Base-by-base conservation (phyloP, 768 basidiomycete genomes). In the Mycena capillaripes region DNA sequence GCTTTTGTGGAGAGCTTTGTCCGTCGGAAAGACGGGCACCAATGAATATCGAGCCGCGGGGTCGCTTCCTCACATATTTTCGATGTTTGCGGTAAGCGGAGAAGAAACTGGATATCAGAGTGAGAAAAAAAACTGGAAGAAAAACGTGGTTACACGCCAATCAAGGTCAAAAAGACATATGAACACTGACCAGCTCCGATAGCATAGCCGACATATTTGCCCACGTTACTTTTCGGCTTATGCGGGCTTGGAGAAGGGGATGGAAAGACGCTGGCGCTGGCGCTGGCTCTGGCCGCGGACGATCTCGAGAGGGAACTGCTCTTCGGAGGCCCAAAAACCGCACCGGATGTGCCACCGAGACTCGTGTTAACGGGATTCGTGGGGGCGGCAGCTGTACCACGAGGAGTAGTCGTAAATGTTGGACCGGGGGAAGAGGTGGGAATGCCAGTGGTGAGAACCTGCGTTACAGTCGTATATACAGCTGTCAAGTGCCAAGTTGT, bases 1-100 rank as follows among this genome's bases (percentile, higher is more conserved):
- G 67, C 46, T 71, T 72, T 68, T 40, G 70, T 3, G 70, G 62
- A 8, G 66, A 55, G 25, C 32, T 71, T 63, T 69, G 56, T n/a
- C 70, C 67, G 42, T 40, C 62, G 16, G 73, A 75, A 30, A 75
- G 56, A 16, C 38, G n/a, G 30, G 30, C 40, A 29, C 70, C 70
- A 38, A 62, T 66, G 48, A 75, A 75, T 48, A 66, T 66, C 63
- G 74, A 69, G 62, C 62, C 66, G 2, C 74, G 70, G 14, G 74
- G 74, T 25, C 74, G 74, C 32, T 64, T 71, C 50, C 58, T 40
- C 50, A 75, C 59, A 25, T 50, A 75, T 68, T 72, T 71, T 55
- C 74, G 74, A 46, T 72, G 74, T 40, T 72, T 75, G 42, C 70
- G 70, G 38, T 62, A 75, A 60, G 74, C 70, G 23, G 74, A 75